These are phyloP conservation scores for Raffaelea ambrosiae DNA, from an alignment of 2,329 filamentous ascomycete genomes.

Conservation along the genomic window DNA sequence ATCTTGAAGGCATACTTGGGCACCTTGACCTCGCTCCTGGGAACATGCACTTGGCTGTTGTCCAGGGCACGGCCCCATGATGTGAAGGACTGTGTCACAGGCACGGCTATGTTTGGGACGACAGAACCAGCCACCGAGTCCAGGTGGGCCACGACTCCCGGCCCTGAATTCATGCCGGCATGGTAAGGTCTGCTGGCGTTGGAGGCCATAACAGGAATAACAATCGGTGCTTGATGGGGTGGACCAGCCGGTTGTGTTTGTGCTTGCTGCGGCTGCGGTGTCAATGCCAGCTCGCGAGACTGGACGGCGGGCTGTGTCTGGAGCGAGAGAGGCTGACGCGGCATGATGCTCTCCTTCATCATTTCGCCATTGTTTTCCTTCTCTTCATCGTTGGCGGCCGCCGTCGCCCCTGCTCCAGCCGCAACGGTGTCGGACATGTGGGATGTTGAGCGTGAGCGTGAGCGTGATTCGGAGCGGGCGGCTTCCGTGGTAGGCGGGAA, in stretches of 20 bases:
- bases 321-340: not conserved
- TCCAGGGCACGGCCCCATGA: constrained; percentile 67
- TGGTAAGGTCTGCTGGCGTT: not conserved
- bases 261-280: not conserved
- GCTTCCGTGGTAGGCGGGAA: constrained; percentile 35
- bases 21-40: constrained; percentile 58
- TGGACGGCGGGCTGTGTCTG: not conserved
- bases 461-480: not conserved
- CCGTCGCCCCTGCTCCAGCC: constrained; percentile 1
- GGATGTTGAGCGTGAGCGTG: constrained; percentile 6
- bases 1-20: constrained; percentile 77
- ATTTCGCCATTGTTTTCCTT: constrained; percentile 6
- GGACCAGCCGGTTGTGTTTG: not conserved
- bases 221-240: not conserved
- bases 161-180: constrained; percentile 1
- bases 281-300: not conserved
- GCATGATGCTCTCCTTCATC: constrained; percentile 9
- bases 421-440: constrained; percentile 3
- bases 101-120: constrained; percentile 52
- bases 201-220: not conserved
- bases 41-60: constrained; percentile 60
- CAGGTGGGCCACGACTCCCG: constrained; percentile 44
- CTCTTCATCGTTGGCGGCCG: constrained; percentile 11
- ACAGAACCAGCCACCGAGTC: constrained; percentile 58
- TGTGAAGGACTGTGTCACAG: constrained; percentile 57